phyloP scores from a whole-genome alignment of 257 asterid genomes.

The Oldenlandia corymbosa region DNA sequence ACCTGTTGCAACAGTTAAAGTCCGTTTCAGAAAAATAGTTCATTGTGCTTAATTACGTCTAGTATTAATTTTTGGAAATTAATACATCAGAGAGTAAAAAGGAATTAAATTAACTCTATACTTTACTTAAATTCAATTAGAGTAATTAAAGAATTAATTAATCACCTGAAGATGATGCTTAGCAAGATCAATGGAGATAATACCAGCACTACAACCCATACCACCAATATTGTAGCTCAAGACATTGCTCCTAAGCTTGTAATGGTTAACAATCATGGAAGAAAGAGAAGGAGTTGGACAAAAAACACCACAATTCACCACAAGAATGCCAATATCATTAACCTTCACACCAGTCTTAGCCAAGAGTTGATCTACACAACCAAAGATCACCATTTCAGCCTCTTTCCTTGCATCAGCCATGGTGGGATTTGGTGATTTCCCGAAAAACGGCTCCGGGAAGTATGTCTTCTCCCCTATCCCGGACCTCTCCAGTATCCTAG shows the following conservation, averaged over 20 bases:
- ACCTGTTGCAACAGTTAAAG: too few species aligned
- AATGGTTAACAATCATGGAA: slow-evolving; percentile 32
- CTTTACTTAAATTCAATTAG: too few species aligned
- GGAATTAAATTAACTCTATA: too few species aligned
- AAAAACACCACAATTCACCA: slow-evolving; percentile 27
- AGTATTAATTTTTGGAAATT: too few species aligned
- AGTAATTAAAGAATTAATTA: neutral
- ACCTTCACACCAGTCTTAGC: slow-evolving; percentile 25
- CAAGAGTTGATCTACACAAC: slow-evolving; percentile 27
- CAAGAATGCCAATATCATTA: slow-evolving; percentile 30
- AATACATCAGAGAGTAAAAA: too few species aligned
- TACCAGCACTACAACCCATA: slow-evolving; percentile 43
- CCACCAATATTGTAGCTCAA: slow-evolving; percentile 35
- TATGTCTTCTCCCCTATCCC: slow-evolving; percentile 29
- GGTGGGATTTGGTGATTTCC: slow-evolving; percentile 10
- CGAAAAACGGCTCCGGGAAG: slow-evolving; percentile 15
- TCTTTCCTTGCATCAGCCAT: slow-evolving; percentile 28
- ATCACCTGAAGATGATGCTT: slow-evolving; percentile 31
- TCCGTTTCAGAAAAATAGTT: too few species aligned
- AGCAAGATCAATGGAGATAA: slow-evolving; percentile 33
- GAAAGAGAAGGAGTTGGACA: slow-evolving; percentile 32
- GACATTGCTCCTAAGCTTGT: slow-evolving; percentile 31
- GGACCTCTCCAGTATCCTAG: slow-evolving; percentile 21
- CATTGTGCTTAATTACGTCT: too few species aligned
- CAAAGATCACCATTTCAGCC: slow-evolving; percentile 28